Evolutionary conservation across 805 yeast genomes (phyloP).

Genomic region (Hanseniaspora hatyaiensis): DNA sequence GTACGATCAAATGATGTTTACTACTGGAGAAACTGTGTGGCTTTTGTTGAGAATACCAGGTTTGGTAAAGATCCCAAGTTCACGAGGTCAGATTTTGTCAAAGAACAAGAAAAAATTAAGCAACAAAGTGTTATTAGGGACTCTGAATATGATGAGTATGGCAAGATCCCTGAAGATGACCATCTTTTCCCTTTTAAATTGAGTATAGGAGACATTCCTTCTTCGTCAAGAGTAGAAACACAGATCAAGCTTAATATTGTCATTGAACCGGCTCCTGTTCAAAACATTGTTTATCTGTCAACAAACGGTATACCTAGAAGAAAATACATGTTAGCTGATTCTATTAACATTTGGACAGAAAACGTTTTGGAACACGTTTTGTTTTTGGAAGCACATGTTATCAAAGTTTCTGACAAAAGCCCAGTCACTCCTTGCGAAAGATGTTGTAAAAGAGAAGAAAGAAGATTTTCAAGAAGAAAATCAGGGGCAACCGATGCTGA

Average conservation of each 20-base stretch:
- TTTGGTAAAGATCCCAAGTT: constrained; percentile 6
- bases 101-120: constrained; percentile 4
- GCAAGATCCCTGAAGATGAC: constrained; percentile 6
- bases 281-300: constrained; percentile 65
- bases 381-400: constrained; percentile 68
- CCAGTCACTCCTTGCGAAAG: constrained; percentile 74
- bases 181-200: constrained; percentile 1
- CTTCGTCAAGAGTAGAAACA: constrained; percentile 84
- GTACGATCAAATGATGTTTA: neutral
- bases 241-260: constrained; percentile 69
- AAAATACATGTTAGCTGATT: constrained; percentile 54
- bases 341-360: constrained; percentile 32
- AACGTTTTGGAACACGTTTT: constrained; percentile 44
- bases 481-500: constrained; percentile 61
- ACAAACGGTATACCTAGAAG: constrained; percentile 80
- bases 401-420: constrained; percentile 42
- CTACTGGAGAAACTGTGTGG: constrained; percentile 8
- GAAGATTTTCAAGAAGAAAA: constrained; percentile 87
- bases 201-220: constrained; percentile 38
- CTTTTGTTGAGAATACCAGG: constrained; percentile 1
- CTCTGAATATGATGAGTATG: constrained; percentile 6
- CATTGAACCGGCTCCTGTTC: constrained; percentile 66
- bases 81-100: constrained; percentile 11
- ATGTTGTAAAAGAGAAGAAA: constrained; percentile 85
- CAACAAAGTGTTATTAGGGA: constrained; percentile 6